These are phyloP conservation scores for Thymus quinquecostatus DNA, from an alignment of 257 asterid genomes.

Conservation along the genomic window DNA sequence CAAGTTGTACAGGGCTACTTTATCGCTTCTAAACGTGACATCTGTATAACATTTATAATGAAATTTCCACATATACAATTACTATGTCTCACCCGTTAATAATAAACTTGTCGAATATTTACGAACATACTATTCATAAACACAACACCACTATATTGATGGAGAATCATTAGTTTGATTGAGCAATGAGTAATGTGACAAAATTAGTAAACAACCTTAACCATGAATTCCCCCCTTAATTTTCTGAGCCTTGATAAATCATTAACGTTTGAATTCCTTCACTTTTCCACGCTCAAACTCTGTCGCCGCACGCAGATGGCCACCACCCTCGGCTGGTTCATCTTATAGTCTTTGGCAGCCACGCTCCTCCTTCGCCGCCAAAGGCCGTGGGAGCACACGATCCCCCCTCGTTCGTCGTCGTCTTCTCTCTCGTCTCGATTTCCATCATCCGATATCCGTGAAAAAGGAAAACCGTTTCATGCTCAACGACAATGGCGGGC, in stretches of 20 bases:
- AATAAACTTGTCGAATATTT: no score
- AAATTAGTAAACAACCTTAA: no score
- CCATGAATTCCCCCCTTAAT: constrained; percentile 31
- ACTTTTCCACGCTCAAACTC: constrained; percentile 28
- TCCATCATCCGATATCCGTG: no score
- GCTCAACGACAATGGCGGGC: constrained; percentile 57
- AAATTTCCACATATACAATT: no score
- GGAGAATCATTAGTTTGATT: no score
- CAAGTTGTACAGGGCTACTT: no score
- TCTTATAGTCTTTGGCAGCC: constrained; percentile 22
- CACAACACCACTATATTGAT: no score
- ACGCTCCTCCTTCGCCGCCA: neutral
- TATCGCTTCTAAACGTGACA: no score
- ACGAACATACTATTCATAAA: no score
- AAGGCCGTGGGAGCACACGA: neutral
- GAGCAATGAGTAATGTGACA: no score
- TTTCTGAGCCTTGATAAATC: constrained; percentile 25
- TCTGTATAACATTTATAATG: no score
- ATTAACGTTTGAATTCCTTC: neutral
- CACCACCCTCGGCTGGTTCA: constrained; percentile 33
- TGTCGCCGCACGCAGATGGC: constrained; percentile 34
- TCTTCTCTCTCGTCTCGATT: neutral
- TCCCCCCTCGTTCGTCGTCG: neutral
- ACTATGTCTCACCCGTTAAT: no score
- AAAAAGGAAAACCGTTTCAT: neutral